Evolutionary conservation across 2,329 filamentous ascomycete species (phyloP).

Genomic region (Dryadomyces quercivorus): DNA sequence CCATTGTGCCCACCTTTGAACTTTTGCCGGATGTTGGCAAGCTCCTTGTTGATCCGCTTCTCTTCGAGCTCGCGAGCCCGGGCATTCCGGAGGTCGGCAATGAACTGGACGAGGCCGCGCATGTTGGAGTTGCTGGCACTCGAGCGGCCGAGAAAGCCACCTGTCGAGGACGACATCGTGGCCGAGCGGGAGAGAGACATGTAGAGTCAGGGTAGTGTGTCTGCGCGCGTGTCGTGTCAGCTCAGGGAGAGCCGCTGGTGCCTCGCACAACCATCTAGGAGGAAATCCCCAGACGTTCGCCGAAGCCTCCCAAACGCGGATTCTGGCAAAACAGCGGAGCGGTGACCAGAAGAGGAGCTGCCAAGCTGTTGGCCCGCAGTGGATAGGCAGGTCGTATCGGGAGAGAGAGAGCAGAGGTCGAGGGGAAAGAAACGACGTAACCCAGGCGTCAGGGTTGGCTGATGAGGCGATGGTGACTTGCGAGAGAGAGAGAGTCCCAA

Average conservation of each 20-base stretch:
- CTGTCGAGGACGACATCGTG: conserved; percentile 41
- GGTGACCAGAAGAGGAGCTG: no score
- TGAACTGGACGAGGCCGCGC: conserved; percentile 91
- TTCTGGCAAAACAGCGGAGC: no score
- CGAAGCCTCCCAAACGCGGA: no score
- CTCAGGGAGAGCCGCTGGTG: background rate
- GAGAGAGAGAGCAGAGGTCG: no score
- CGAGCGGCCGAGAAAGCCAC: conserved; percentile 54
- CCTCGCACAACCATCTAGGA: background rate
- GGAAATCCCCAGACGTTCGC: no score
- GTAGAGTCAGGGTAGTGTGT: background rate
- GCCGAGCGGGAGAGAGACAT: background rate
- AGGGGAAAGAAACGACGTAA: no score
- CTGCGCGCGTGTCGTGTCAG: background rate
- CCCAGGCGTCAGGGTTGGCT: no score
- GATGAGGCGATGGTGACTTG: no score
- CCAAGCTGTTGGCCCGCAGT: no score
- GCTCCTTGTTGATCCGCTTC: conserved; percentile 98
- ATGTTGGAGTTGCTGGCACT: conserved; percentile 55
- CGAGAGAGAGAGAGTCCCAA: no score
- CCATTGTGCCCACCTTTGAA: conserved; percentile 55
- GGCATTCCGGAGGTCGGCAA: conserved; percentile 90
- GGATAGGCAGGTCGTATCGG: no score
- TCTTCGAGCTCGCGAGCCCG: conserved; percentile 91
- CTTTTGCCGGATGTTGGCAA: conserved; percentile 97